These are phyloP conservation scores for Excoecaria cochinchinensis DNA, from an alignment of 345 rosid genomes.

Conservation along the genomic window DNA sequence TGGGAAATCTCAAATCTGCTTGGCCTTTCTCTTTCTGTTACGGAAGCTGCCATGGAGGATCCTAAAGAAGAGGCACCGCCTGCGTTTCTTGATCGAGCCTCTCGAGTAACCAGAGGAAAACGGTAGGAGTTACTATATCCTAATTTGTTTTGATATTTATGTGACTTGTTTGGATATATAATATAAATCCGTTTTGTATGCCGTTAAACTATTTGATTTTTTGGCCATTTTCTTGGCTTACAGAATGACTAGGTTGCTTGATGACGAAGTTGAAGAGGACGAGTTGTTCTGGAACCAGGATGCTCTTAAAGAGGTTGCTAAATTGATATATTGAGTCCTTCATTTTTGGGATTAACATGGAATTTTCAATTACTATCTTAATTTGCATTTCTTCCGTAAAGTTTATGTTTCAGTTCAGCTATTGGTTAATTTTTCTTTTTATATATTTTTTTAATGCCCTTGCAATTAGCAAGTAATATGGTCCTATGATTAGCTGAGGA, in stretches of 20 bases:
- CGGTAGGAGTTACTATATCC: slow-evolving; percentile 39
- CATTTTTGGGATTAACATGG: neutral
- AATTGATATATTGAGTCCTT: neutral
- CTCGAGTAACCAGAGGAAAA: slow-evolving; percentile 76
- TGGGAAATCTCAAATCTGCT: neutral
- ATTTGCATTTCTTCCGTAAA: neutral
- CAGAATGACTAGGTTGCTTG: slow-evolving; percentile 87
- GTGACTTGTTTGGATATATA: too few species aligned
- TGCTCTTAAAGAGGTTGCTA: slow-evolving; percentile 76
- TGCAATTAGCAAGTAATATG: neutral
- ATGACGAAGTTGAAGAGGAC: slow-evolving; percentile 82
- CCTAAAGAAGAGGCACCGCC: slow-evolving; percentile 46
- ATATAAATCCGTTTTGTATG: neutral
- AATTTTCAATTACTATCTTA: neutral
- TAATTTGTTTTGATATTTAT: neutral
- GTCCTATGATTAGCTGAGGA: neutral
- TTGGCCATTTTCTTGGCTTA: neutral
- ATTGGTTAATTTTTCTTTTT: too few species aligned
- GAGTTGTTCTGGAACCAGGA: slow-evolving; percentile 95
- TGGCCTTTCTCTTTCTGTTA: neutral
- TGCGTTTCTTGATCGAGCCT: slow-evolving; percentile 63
- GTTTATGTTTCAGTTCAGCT: neutral
- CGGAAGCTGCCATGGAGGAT: slow-evolving; percentile 37
- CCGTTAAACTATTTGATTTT: neutral
- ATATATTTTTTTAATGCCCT: neutral